phyloP scores from a whole-genome alignment of 371 early-diverging fungal genomes.

The Mucor lusitanicus region DNA sequence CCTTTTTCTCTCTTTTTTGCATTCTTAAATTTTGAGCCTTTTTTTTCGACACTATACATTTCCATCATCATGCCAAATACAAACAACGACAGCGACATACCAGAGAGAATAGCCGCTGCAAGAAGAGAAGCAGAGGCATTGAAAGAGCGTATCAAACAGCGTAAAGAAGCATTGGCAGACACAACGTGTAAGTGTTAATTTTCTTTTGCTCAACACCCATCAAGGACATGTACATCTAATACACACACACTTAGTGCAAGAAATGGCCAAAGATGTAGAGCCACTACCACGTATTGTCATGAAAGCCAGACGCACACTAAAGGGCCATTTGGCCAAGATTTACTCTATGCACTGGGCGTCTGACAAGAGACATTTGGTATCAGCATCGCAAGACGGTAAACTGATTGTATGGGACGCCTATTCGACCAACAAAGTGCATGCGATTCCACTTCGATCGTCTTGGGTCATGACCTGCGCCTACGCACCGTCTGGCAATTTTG shows the following conservation, averaged over 20 bases:
- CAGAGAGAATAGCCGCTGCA: conserved; percentile 86
- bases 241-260: conserved; percentile 16
- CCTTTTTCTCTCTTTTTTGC: not conserved
- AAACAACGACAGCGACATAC: not conserved
- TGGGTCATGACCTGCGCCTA: conserved; percentile 99
- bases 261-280: conserved; percentile 47
- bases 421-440: conserved; percentile 96
- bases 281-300: conserved; percentile 81
- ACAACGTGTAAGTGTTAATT: conserved; percentile 75
- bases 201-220: no score
- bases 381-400: conserved; percentile 98
- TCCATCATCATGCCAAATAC: not conserved
- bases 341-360: conserved; percentile 99
- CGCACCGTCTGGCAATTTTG: conserved; percentile 96
- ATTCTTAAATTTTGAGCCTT: not conserved
- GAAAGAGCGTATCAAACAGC: conserved; percentile 93
- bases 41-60: not conserved
- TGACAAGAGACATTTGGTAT: conserved; percentile 94
- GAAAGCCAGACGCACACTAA: conserved; percentile 73
- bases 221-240: no score
- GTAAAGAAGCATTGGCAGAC: conserved; percentile 89
- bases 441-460: conserved; percentile 95
- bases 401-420: conserved; percentile 98
- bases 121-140: conserved; percentile 94
- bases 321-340: conserved; percentile 98